Evolutionary conservation across 2,329 filamentous ascomycete species (phyloP).

Genomic region (Amylocarpus encephaloides): DNA sequence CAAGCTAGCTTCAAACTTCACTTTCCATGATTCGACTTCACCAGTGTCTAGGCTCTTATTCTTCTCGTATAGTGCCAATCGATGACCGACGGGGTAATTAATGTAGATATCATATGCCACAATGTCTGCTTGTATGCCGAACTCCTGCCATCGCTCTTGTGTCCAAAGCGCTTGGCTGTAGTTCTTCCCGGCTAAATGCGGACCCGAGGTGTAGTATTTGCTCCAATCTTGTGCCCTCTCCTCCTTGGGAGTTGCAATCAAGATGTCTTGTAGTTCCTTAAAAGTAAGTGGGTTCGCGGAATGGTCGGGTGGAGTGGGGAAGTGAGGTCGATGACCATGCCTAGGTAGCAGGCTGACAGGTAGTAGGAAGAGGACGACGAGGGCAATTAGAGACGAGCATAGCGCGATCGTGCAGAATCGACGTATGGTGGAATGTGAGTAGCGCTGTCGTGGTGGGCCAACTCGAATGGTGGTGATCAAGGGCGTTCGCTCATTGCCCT

Average conservation of each 20-base stretch:
- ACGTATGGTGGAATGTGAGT: constrained; percentile 53
- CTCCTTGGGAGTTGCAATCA: constrained; percentile 52
- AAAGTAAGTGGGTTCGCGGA: constrained; percentile 33
- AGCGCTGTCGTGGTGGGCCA: constrained; percentile 46
- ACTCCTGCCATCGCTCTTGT: constrained; percentile 63
- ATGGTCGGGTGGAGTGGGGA: constrained; percentile 7
- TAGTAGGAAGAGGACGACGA: constrained; percentile 37
- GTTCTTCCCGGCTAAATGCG: constrained; percentile 73
- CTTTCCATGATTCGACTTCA: constrained; percentile 45
- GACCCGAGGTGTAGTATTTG: constrained; percentile 68
- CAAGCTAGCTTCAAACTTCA: constrained; percentile 73
- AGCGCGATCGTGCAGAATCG: constrained; percentile 60
- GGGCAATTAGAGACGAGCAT: constrained; percentile 44
- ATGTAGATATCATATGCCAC: constrained; percentile 69
- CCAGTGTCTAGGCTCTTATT: constrained; percentile 36
- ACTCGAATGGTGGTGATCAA: constrained; percentile 59
- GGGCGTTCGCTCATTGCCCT: constrained; percentile 49
- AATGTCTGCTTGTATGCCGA: constrained; percentile 59
- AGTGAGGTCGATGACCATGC: constrained; percentile 30
- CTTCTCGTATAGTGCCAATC: constrained; percentile 58
- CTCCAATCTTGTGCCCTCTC: constrained; percentile 64
- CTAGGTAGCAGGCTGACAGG: constrained; percentile 39
- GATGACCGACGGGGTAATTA: constrained; percentile 69
- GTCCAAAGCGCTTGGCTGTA: constrained; percentile 69
- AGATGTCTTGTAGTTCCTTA: constrained; percentile 48